Evolutionary conservation across 2,329 filamentous ascomycete species (phyloP).

Genomic region (Microcyclospora tardicrescens): DNA sequence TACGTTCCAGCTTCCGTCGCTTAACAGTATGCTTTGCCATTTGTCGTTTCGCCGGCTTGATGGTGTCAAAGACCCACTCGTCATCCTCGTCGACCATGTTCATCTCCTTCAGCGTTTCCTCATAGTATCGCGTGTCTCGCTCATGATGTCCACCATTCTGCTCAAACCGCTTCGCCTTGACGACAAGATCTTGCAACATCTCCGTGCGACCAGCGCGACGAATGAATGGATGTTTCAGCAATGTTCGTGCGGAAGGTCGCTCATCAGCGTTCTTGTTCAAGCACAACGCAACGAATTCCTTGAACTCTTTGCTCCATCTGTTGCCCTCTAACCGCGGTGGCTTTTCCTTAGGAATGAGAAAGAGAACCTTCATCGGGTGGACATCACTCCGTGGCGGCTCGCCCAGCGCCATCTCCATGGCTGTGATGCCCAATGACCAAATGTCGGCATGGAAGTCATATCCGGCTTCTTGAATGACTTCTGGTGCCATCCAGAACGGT

Average conservation of each 20-base stretch:
- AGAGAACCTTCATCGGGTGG: slow-evolving; percentile 88
- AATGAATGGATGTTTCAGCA: slow-evolving; percentile 82
- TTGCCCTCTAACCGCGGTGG: slow-evolving; percentile 68
- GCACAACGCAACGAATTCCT: slow-evolving; percentile 83
- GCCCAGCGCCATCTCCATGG: slow-evolving; percentile 76
- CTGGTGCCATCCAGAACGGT: slow-evolving; percentile 93
- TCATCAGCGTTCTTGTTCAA: slow-evolving; percentile 83
- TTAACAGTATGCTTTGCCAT: slow-evolving; percentile 39
- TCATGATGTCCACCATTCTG: slow-evolving; percentile 28
- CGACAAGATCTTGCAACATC: slow-evolving; percentile 72
- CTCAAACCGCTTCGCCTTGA: slow-evolving; percentile 71
- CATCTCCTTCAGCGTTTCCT: slow-evolving; percentile 59
- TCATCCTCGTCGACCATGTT: slow-evolving; percentile 53
- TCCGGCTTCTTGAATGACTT: slow-evolving; percentile 78
- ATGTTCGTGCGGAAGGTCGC: slow-evolving; percentile 70
- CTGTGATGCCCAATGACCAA: slow-evolving; percentile 85
- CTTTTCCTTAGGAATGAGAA: slow-evolving; percentile 78
- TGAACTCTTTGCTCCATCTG: slow-evolving; percentile 73
- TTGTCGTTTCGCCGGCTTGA: slow-evolving; percentile 52
- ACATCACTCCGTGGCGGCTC: slow-evolving; percentile 78
- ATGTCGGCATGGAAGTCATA: slow-evolving; percentile 87
- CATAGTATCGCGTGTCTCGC: slow-evolving; percentile 66
- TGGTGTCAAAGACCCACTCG: slow-evolving; percentile 91
- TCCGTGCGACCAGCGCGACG: slow-evolving; percentile 78
- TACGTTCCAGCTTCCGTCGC: slow-evolving; percentile 34